A percentile compares a stretch with the other conserved stretches of the same genome.
Conservation (phyloP, 192 early-diverging fungal species). For the Allomyces macrogynus region DNA sequence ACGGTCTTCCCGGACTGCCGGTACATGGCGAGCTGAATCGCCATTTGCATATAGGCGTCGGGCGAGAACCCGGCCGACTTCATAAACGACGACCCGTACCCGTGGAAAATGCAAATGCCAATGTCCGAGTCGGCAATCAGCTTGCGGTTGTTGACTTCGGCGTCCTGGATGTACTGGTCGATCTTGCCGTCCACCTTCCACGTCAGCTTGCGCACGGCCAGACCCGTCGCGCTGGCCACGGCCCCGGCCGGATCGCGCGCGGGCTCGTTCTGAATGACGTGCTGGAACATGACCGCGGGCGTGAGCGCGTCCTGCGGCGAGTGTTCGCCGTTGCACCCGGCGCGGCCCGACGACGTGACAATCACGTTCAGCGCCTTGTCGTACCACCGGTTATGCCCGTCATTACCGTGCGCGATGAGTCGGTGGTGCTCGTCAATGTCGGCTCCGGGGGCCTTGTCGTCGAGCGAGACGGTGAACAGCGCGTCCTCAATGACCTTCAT, state of each 20-base stretch:
- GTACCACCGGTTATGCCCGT: constrained; percentile 84
- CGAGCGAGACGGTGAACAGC: constrained; percentile 73
- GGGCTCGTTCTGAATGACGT: constrained; percentile 36
- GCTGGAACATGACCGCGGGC: constrained; percentile 56
- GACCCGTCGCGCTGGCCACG: not conserved
- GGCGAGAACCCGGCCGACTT: constrained; percentile 63
- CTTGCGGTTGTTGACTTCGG: constrained; percentile 33
- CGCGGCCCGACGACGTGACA: constrained; percentile 58
- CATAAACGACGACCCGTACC: constrained; percentile 69
- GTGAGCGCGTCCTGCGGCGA: constrained; percentile 77
- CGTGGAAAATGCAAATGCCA: constrained; percentile 39
- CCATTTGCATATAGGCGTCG: constrained; percentile 82
- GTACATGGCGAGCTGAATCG: constrained; percentile 65
- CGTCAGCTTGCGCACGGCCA: constrained; percentile 36
- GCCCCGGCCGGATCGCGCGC: constrained; percentile 21
- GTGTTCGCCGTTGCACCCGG: constrained; percentile 91
- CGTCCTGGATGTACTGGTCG: constrained; percentile 31
- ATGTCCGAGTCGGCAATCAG: constrained; percentile 52
- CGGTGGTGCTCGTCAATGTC: constrained; percentile 45
- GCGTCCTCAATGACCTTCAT: constrained; percentile 48
- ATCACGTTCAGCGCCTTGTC: constrained; percentile 86
- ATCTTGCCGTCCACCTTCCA: constrained; percentile 46
- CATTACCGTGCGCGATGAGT: constrained; percentile 53
- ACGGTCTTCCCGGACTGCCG: constrained; percentile 43
- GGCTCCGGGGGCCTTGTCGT: constrained; percentile 45